Evolutionary conservation across 106 monocot genomes (phyloP).

Genomic region (Amphibolis antarctica): DNA sequence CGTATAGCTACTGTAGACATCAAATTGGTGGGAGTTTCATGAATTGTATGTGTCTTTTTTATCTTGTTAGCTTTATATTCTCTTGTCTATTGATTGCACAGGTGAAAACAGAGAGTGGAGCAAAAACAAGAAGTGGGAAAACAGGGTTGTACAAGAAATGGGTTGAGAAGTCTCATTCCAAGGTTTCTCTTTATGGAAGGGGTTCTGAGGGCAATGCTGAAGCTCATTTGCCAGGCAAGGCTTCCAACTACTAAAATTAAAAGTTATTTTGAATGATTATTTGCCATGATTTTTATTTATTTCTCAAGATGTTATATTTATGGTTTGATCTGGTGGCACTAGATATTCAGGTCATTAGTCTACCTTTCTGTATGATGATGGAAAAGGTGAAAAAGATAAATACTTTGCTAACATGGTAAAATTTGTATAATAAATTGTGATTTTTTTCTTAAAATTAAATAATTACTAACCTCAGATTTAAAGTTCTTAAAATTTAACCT

Average conservation of each 20-base stretch:
- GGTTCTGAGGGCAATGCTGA: constrained; percentile 16
- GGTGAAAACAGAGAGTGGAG: constrained; percentile 89
- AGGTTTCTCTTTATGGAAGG: constrained; percentile 42
- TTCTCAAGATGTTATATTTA: neutral
- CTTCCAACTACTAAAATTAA: neutral
- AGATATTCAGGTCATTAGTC: too few relatives aligned
- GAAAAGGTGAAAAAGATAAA: too few relatives aligned
- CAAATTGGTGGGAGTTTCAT: too few relatives aligned
- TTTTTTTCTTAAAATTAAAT: too few relatives aligned
- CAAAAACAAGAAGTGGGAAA: constrained; percentile 50
- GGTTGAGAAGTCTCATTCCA: constrained; percentile 60
- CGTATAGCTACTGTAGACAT: too few relatives aligned
- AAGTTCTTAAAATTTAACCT: too few relatives aligned
- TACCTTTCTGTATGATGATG: too few relatives aligned
- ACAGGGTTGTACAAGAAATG: constrained; percentile 91
- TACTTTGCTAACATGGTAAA: too few relatives aligned
- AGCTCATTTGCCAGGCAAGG: constrained; percentile 17
- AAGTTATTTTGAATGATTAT: neutral
- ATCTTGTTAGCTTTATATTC: neutral
- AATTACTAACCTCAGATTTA: too few relatives aligned
- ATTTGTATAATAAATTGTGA: too few relatives aligned
- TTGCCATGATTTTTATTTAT: neutral
- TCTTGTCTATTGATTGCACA: constrained; percentile 6
- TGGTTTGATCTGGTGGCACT: too few relatives aligned
- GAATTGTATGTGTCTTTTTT: too few relatives aligned